These are phyloP conservation scores for Candida broadrunensis DNA, from an alignment of 805 yeast species.

Conservation along the genomic window DNA sequence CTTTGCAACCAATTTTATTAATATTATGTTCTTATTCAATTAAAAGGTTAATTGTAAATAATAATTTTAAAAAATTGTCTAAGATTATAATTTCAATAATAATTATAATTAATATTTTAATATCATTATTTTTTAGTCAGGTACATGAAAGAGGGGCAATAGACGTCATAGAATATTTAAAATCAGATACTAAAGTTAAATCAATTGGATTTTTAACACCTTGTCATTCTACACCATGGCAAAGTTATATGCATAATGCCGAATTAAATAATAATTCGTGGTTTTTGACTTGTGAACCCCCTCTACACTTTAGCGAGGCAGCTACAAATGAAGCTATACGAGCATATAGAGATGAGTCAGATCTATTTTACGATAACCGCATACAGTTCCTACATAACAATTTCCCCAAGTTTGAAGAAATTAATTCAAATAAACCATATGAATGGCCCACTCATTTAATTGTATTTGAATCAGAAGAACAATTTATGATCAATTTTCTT, in stretches of 20 bases:
- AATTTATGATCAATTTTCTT: constrained; percentile 39
- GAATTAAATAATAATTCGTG: constrained; percentile 45
- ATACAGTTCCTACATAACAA: constrained; percentile 20
- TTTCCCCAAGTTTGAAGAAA: constrained; percentile 37
- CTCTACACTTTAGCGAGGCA: constrained; percentile 40
- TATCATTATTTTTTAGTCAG: constrained; percentile 54
- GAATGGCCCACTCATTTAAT: constrained; percentile 74
- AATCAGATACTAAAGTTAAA: constrained; percentile 31
- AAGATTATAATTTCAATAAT: constrained; percentile 11
- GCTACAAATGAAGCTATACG: constrained; percentile 21
- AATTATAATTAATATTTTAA: constrained; percentile 30
- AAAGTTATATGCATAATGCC: constrained; percentile 69
- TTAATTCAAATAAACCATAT: constrained; percentile 1
- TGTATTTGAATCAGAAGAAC: constrained; percentile 64
- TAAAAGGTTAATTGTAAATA: constrained; percentile 2
- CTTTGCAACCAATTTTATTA: constrained; percentile 73
- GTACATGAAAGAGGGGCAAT: constrained; percentile 86
- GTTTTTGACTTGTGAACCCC: constrained; percentile 93
- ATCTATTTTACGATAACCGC: constrained; percentile 58
- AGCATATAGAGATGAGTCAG: constrained; percentile 81
- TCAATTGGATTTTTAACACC: constrained; percentile 87
- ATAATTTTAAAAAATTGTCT: background rate
- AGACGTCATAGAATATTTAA: constrained; percentile 55
- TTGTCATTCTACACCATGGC: constrained; percentile 97
- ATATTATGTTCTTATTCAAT: constrained; percentile 46